phyloP scores from a whole-genome alignment of 176 grass and related monocot genomes.

The Urochloa ruziziensis region DNA sequence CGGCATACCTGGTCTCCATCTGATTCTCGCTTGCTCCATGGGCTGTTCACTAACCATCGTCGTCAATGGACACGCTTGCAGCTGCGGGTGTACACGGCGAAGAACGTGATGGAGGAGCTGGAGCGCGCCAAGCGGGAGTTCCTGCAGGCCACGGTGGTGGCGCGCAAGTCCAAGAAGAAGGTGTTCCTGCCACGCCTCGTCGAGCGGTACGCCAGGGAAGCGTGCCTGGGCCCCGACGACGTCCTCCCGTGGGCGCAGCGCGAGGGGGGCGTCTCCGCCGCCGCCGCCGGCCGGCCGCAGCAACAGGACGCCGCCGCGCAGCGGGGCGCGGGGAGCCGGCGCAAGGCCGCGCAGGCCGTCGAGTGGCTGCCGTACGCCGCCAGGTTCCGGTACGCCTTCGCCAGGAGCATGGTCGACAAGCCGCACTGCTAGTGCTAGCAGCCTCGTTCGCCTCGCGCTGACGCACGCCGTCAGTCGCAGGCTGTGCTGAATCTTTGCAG shows the following conservation, averaged over 20 bases:
- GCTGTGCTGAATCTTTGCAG: not conserved
- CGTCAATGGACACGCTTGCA: not conserved
- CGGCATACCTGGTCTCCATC: not conserved
- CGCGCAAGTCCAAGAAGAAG: conserved; percentile 68
- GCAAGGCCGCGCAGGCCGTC: conserved; percentile 70
- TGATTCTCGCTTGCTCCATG: too few relatives aligned
- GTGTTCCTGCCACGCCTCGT: conserved; percentile 69
- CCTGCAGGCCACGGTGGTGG: conserved; percentile 62
- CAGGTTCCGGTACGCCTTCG: conserved; percentile 74
- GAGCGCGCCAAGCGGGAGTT: conserved; percentile 82
- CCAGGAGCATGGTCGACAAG: conserved; percentile 56
- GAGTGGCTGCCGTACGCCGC: conserved; percentile 93
- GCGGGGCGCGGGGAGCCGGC: conserved; percentile 39
- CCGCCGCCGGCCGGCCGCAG: conserved; percentile 39
- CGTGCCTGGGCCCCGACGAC: conserved; percentile 45
- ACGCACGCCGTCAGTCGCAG: not conserved
- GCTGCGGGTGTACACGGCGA: conserved; percentile 82
- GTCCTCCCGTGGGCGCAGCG: conserved; percentile 53
- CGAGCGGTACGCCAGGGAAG: conserved; percentile 77
- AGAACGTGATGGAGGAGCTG: conserved; percentile 73
- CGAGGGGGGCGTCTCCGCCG: conserved; percentile 19
- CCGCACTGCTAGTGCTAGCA: conserved; percentile 11
- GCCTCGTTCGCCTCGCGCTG: not conserved
- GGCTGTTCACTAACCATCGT: not conserved
- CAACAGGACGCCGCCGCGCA: conserved; percentile 46